Percentiles rank a stretch among this genome's conserved stretches.
Conservation (phyloP, 371 early-diverging fungal genomes). For the Mucor racemosus region DNA sequence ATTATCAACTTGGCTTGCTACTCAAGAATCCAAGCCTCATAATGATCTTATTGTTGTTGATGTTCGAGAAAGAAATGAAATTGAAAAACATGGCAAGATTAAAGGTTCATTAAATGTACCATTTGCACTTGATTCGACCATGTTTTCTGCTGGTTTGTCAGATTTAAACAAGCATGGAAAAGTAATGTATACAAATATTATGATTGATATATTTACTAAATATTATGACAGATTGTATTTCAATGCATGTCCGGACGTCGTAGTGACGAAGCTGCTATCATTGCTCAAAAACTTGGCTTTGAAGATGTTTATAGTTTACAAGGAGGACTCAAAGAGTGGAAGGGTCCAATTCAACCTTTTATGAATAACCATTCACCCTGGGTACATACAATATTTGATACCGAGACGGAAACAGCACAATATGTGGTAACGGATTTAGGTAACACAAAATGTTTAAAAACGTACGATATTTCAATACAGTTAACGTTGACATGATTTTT, state of each 20-base stretch:
- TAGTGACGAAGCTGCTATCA: slow-evolving; percentile 35
- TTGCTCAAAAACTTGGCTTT: slow-evolving; percentile 38
- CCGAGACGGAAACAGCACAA: slow-evolving; percentile 51
- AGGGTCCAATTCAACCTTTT: slow-evolving; percentile 39
- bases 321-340: slow-evolving; percentile 45
- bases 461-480: not conserved
- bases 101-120: slow-evolving; percentile 33
- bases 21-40: not conserved
- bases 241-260: slow-evolving; percentile 53
- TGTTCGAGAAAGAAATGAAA: slow-evolving; percentile 34
- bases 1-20: slow-evolving; percentile 10
- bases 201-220: not conserved
- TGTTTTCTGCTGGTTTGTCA: slow-evolving; percentile 27
- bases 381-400: slow-evolving; percentile 49
- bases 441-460: slow-evolving; percentile 18
- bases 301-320: slow-evolving; percentile 37
- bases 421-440: slow-evolving; percentile 52
- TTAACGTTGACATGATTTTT: not conserved
- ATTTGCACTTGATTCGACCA: slow-evolving; percentile 11
- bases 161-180: slow-evolving; percentile 32
- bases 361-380: slow-evolving; percentile 53
- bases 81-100: slow-evolving; percentile 35
- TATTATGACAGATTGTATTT: slow-evolving; percentile 33
- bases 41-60: slow-evolving; percentile 24
- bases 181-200: slow-evolving; percentile 12